phyloP scores from a whole-genome alignment of 192 early-diverging fungal species.

The Polychytrium aggregatum region DNA sequence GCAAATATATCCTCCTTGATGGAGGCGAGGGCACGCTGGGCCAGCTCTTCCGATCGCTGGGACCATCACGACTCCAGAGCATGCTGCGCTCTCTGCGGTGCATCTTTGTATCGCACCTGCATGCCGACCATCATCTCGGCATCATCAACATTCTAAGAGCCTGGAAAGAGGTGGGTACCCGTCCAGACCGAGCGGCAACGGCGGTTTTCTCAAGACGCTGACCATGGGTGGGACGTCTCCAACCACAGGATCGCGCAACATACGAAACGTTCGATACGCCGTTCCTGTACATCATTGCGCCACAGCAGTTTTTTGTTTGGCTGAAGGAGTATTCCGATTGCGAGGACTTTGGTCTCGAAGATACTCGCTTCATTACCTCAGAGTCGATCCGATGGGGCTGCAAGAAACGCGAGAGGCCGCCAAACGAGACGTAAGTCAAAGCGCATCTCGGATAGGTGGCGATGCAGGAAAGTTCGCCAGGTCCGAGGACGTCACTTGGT shows the following conservation, averaged over 20 bases:
- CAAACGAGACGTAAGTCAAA: neutral
- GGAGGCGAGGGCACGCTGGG: constrained; percentile 82
- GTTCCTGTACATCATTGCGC: neutral
- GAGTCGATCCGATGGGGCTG: constrained; percentile 19
- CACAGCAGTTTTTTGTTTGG: neutral
- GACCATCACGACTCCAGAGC: constrained; percentile 13
- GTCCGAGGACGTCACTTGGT: neutral
- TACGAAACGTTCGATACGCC: neutral
- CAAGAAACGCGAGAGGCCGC: neutral
- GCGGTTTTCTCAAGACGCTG: neutral
- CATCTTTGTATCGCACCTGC: constrained; percentile 90
- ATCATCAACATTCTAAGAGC: constrained; percentile 56
- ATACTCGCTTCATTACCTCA: constrained; percentile 36
- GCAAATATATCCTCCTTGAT: constrained; percentile 73
- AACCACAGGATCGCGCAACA: neutral
- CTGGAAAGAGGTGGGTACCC: constrained; percentile 48
- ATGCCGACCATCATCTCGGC: constrained; percentile 97
- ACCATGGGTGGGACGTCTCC: neutral
- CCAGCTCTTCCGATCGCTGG: constrained; percentile 67
- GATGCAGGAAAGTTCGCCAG: neutral
- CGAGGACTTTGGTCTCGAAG: constrained; percentile 49
- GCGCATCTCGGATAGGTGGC: neutral
- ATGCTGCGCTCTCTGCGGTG: constrained; percentile 44
- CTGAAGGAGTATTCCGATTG: constrained; percentile 56
- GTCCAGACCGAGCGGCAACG: neutral